phyloP scores from a whole-genome alignment of 2,329 filamentous ascomycete genomes.

The Aspergillus ochraceoroseus region DNA sequence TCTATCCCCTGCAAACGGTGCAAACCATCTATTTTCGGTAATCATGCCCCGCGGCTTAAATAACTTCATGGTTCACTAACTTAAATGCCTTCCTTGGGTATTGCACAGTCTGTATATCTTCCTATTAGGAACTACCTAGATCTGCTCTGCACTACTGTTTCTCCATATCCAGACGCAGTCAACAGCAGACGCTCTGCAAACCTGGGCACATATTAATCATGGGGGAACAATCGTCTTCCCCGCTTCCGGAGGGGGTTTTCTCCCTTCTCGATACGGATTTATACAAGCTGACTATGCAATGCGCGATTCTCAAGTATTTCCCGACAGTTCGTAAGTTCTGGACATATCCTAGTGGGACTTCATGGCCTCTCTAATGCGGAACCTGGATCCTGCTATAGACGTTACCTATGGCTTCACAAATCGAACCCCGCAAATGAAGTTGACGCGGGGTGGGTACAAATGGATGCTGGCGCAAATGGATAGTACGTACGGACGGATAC shows the following conservation, averaged over 20 bases:
- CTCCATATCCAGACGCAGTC: background rate
- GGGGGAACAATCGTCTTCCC: constrained; percentile 26
- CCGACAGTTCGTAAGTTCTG: constrained; percentile 53
- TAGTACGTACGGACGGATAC: constrained; percentile 55
- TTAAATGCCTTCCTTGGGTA: constrained; percentile 4
- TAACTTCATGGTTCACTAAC: constrained; percentile 9
- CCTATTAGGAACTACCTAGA: background rate
- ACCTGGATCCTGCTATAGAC: constrained; percentile 34
- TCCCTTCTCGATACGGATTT: constrained; percentile 79
- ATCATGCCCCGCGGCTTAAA: constrained; percentile 10
- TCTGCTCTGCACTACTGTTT: background rate
- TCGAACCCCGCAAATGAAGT: constrained; percentile 86
- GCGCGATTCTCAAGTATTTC: constrained; percentile 88
- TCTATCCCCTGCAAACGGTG: constrained; percentile 17
- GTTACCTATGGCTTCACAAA: constrained; percentile 96
- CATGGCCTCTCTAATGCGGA: constrained; percentile 6
- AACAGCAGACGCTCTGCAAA: background rate
- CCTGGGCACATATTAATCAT: too few species aligned
- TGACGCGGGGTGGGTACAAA: constrained; percentile 73
- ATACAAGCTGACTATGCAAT: constrained; percentile 99
- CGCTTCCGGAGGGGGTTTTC: constrained; percentile 63
- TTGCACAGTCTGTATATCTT: constrained; percentile 2
- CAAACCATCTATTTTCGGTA: constrained; percentile 11
- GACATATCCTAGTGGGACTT: too few species aligned
- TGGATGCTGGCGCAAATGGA: constrained; percentile 83